Evolutionary conservation across 768 basidiomycete species (phyloP).

Genomic region (Erythrobasidium yunnanense): DNA sequence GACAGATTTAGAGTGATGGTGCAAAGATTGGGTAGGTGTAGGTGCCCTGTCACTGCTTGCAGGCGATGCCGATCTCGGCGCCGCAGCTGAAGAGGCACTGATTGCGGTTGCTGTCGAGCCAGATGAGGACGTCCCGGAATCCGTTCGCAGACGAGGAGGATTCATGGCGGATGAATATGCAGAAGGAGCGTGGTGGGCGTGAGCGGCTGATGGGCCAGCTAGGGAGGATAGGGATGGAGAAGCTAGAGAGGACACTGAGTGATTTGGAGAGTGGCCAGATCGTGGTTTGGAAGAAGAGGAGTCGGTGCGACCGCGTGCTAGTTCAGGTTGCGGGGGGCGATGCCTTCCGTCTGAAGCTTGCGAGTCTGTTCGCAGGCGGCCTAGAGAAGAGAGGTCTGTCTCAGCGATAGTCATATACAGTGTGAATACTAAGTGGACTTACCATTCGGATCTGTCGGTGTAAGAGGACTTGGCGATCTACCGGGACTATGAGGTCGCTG

Average conservation of each 20-base stretch:
- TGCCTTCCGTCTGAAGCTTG: too few relatives aligned
- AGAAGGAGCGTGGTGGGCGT: neutral
- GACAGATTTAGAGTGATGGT: neutral
- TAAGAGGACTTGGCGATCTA: too few relatives aligned
- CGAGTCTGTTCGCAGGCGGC: too few relatives aligned
- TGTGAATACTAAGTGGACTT: too few relatives aligned
- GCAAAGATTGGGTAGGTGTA: conserved; percentile 7
- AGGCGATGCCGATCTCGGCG: conserved; percentile 4
- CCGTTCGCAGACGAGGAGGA: neutral
- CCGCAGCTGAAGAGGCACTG: neutral
- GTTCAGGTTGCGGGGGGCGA: neutral
- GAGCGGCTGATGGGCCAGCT: conserved; percentile 8
- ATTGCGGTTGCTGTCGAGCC: neutral
- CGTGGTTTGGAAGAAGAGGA: conserved; percentile 7
- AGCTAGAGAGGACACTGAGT: neutral
- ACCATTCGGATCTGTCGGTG: too few relatives aligned
- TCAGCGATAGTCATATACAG: too few relatives aligned
- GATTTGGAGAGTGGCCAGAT: too few relatives aligned
- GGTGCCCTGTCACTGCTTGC: conserved; percentile 5
- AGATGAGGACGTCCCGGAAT: conserved; percentile 3
- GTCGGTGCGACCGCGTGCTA: conserved; percentile 2
- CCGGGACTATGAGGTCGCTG: too few relatives aligned
- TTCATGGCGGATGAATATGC: conserved; percentile 17
- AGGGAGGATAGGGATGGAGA: too few relatives aligned
- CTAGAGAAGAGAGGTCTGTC: too few relatives aligned